Conservation (phyloP, 768 basidiomycete genomes). For the Russula foetens region DNA sequence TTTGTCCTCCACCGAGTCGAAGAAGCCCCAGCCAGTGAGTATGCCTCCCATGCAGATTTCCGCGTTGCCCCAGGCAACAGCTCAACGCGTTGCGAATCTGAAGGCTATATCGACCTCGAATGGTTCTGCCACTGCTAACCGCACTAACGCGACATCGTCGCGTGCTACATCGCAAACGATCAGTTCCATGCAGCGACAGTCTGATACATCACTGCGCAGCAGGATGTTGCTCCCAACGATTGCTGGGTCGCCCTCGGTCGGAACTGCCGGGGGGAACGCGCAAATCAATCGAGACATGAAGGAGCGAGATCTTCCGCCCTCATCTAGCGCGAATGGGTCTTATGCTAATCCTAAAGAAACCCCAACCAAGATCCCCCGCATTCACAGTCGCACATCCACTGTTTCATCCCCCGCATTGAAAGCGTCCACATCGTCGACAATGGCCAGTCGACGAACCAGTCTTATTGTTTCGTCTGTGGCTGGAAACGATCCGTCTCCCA, state of each 20-base stretch:
- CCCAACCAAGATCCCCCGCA: constrained; percentile 88
- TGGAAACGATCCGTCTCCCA: constrained; percentile 62
- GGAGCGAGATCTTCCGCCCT: constrained; percentile 49
- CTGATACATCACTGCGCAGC: constrained; percentile 69
- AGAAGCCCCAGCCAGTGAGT: constrained; percentile 60
- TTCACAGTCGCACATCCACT: constrained; percentile 77
- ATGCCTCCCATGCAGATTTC: constrained; percentile 90
- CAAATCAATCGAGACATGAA: constrained; percentile 29
- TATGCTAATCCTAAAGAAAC: constrained; percentile 66
- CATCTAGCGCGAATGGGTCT: constrained; percentile 44
- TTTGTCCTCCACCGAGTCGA: constrained; percentile 72
- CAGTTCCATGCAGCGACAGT: constrained; percentile 83
- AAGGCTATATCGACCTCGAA: constrained; percentile 45
- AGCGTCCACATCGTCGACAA: constrained; percentile 34
- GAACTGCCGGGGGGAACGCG: constrained; percentile 43
- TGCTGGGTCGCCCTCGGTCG: constrained; percentile 88
- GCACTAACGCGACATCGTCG: constrained; percentile 45
- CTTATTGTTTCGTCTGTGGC: constrained; percentile 42
- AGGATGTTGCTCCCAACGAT: constrained; percentile 82
- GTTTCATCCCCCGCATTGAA: constrained; percentile 64
- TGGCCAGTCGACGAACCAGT: constrained; percentile 58
- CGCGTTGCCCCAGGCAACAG: constrained; percentile 72
- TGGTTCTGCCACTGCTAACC: constrained; percentile 35
- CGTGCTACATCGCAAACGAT: constrained; percentile 73
- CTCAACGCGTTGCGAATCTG: constrained; percentile 77